Percentiles rank a stretch among this genome's conserved stretches.
Evolutionary conservation across 1,284 basidiomycete species (phyloP).

Genomic region (Erythrobasidium hasegawianum): DNA sequence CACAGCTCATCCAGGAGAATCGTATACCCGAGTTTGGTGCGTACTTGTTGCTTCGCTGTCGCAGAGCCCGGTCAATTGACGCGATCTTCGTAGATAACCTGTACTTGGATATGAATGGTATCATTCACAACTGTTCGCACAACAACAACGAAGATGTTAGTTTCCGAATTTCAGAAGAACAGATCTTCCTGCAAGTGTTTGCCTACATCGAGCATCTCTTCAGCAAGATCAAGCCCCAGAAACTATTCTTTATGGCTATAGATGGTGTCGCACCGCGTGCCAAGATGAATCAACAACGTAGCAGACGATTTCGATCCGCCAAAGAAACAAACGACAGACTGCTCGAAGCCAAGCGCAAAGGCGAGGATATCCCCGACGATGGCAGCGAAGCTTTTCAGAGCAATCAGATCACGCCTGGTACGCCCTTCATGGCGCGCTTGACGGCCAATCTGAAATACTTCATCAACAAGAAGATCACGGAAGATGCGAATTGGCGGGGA

Average conservation of each 20-base stretch:
- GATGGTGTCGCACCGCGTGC: slow-evolving; percentile 97
- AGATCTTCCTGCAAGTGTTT: slow-evolving; percentile 96
- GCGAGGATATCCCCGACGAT: slow-evolving; percentile 85
- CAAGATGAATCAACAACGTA: slow-evolving; percentile 99
- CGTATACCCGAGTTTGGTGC: slow-evolving; percentile 77
- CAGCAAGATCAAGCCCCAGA: slow-evolving; percentile 94
- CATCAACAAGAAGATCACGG: slow-evolving; percentile 92
- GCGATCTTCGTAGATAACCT: slow-evolving; percentile 63
- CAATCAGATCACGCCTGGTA: slow-evolving; percentile 98
- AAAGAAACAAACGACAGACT: slow-evolving; percentile 84
- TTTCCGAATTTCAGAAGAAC: slow-evolving; percentile 90
- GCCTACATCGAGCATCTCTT: slow-evolving; percentile 96
- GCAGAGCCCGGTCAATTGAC: neutral
- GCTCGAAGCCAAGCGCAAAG: slow-evolving; percentile 79
- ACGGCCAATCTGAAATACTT: slow-evolving; percentile 93
- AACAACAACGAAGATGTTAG: slow-evolving; percentile 92
- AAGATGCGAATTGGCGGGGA: slow-evolving; percentile 88
- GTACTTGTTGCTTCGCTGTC: neutral
- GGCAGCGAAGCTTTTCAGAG: slow-evolving; percentile 83
- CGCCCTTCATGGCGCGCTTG: slow-evolving; percentile 87
- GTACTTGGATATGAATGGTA: slow-evolving; percentile 96
- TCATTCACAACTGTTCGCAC: slow-evolving; percentile 96
- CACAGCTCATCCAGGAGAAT: slow-evolving; percentile 93
- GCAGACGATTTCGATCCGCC: slow-evolving; percentile 88
- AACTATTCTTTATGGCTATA: slow-evolving; percentile 80